These are phyloP conservation scores for Aristolochia contorta DNA, from an alignment of 164 flowering plant species.

Conservation along the genomic window DNA sequence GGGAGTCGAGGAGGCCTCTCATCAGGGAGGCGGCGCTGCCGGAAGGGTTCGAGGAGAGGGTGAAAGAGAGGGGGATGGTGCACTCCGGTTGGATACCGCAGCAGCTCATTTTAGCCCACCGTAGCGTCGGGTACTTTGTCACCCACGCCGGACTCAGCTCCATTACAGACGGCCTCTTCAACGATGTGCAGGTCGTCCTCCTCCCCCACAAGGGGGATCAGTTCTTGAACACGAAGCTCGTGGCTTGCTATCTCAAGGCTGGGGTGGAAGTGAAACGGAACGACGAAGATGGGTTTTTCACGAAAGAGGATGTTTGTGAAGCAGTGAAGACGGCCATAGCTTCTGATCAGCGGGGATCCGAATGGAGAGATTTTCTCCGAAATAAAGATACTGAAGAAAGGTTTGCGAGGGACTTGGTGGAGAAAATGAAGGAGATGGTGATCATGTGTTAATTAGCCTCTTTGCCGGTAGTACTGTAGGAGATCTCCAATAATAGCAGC, in stretches of 20 bases:
- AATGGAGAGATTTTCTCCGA: constrained; percentile 19
- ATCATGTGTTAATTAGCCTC: neutral
- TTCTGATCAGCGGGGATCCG: constrained; percentile 14
- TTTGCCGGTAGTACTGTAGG: too few relatives aligned
- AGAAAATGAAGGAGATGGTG: constrained; percentile 1
- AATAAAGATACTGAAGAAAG: neutral
- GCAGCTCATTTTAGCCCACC: too few relatives aligned
- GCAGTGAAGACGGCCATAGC: constrained; percentile 28
- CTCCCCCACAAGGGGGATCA: constrained; percentile 39
- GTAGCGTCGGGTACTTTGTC: too few relatives aligned
- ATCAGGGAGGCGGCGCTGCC: constrained; percentile 50
- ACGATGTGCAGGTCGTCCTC: constrained; percentile 34
- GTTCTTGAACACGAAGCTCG: constrained; percentile 29
- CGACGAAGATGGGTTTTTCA: constrained; percentile 38
- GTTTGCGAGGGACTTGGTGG: neutral
- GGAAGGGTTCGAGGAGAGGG: too few relatives aligned
- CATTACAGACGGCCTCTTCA: constrained; percentile 32
- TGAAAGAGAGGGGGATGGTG: too few relatives aligned
- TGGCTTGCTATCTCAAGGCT: constrained; percentile 27
- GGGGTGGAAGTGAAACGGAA: constrained; percentile 44
- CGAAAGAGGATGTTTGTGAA: constrained; percentile 21
- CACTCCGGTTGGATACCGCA: too few relatives aligned
- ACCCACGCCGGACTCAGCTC: too few relatives aligned
- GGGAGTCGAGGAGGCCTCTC: too few relatives aligned
- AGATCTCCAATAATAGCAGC: too few relatives aligned